Conservation (phyloP, 352 stramenopile species). For the Phytophthora vignae region DNA sequence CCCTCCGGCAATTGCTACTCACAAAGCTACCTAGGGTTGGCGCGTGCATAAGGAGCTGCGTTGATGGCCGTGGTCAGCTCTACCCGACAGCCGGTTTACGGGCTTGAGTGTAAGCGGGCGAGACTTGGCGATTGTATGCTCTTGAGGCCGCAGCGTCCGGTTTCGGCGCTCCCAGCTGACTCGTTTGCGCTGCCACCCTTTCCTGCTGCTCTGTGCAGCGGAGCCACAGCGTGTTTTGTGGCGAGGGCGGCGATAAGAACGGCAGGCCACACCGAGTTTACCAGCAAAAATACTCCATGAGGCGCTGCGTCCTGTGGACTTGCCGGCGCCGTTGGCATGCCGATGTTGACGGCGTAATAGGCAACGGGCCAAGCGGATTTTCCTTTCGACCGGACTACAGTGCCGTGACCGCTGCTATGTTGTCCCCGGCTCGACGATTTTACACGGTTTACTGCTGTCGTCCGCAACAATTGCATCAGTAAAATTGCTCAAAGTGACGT, state of each 20-base stretch:
- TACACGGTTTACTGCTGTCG: background rate
- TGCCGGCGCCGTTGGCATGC: background rate
- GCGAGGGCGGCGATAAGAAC: constrained; percentile 5
- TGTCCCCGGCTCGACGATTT: background rate
- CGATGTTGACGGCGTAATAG: background rate
- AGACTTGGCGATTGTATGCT: constrained; percentile 18
- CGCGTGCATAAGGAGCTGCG: constrained; percentile 21
- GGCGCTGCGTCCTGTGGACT: background rate
- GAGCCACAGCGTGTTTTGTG: constrained; percentile 14
- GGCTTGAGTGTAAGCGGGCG: constrained; percentile 9
- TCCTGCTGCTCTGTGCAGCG: background rate
- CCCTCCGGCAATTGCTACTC: background rate
- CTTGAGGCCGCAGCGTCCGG: constrained; percentile 8
- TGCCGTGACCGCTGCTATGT: background rate
- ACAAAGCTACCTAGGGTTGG: constrained; percentile 6
- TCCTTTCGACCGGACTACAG: background rate
- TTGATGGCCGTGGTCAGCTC: constrained; percentile 19
- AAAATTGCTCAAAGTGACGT: background rate
- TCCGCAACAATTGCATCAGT: background rate
- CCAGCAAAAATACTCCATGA: background rate
- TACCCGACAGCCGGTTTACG: constrained; percentile 31
- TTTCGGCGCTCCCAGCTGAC: constrained; percentile 36
- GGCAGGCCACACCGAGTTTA: background rate
- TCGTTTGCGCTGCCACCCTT: constrained; percentile 22
- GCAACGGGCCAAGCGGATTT: background rate